A percentile compares a stretch with the other conserved stretches of the same genome.
Evolutionary conservation across 306 rosid species (phyloP).

Genomic region (Acacia confusa): DNA sequence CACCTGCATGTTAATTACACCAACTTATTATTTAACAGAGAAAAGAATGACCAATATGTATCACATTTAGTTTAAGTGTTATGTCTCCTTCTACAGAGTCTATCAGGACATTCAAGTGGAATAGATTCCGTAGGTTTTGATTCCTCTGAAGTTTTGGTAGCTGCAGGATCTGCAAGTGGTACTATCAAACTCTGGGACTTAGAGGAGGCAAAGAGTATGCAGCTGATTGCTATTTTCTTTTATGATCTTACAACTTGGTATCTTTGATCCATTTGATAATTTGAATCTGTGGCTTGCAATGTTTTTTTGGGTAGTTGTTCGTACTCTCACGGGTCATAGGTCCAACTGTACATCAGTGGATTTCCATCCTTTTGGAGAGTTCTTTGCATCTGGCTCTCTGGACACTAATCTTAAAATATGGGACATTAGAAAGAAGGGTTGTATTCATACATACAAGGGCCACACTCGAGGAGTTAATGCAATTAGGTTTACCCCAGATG

Average conservation of each 20-base stretch:
- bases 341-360: slow-evolving; percentile 97
- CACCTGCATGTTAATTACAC: background rate
- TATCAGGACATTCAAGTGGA: slow-evolving; percentile 98
- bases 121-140: slow-evolving; percentile 97
- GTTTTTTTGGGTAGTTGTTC: slow-evolving; percentile 71
- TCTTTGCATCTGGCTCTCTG: slow-evolving; percentile 95
- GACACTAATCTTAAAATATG: slow-evolving; percentile 98
- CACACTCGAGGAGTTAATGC: slow-evolving; percentile 99
- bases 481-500: slow-evolving; percentile 98
- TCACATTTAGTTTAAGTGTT: slow-evolving; percentile 26
- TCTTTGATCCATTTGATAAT: slow-evolving; percentile 7
- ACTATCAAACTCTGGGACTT: slow-evolving; percentile 99
- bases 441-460: slow-evolving; percentile 98
- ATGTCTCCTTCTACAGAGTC: slow-evolving; percentile 67
- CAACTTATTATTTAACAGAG: background rate
- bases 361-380: slow-evolving; percentile 98
- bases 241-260: slow-evolving; percentile 1
- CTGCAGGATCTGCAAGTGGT: slow-evolving; percentile 99
- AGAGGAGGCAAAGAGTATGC: slow-evolving; percentile 97
- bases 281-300: slow-evolving; percentile 21
- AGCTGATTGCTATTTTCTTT: slow-evolving; percentile 37
- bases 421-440: slow-evolving; percentile 99
- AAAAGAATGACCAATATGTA: slow-evolving; percentile 3
- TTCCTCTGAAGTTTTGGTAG: slow-evolving; percentile 93
- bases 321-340: slow-evolving; percentile 97